These are phyloP conservation scores for Trichoderma gamsii DNA, from an alignment of 495 filamentous ascomycete species.

Conservation along the genomic window DNA sequence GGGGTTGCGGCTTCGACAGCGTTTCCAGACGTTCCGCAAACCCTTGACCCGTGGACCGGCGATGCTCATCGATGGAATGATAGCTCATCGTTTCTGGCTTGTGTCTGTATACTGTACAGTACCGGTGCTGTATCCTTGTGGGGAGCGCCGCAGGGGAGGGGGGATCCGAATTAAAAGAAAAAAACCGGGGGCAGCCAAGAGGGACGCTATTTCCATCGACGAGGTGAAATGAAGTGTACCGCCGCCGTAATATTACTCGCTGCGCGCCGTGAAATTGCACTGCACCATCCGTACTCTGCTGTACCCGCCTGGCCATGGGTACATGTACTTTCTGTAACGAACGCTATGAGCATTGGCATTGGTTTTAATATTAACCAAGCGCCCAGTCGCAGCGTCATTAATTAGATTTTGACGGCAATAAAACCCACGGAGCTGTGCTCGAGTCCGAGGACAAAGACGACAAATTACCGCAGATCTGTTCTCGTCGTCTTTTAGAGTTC, in stretches of 20 bases:
- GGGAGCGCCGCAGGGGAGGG: neutral
- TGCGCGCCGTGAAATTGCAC: neutral
- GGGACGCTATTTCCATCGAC: neutral
- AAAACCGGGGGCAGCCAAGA: neutral
- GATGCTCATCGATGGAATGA: neutral
- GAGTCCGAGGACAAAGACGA: neutral
- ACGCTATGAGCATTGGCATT: neutral
- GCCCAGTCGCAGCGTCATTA: too few relatives aligned
- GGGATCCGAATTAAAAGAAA: neutral
- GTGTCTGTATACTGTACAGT: too few relatives aligned
- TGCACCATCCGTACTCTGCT: neutral
- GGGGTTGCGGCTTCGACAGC: constrained; percentile 4
- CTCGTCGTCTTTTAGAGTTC: neutral
- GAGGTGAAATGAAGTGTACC: neutral
- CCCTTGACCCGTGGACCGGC: neutral
- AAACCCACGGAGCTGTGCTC: neutral
- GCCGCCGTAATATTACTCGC: neutral
- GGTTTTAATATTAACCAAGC: neutral
- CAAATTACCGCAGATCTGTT: neutral
- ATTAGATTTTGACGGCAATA: too few relatives aligned
- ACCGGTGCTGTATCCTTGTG: neutral
- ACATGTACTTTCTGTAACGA: neutral
- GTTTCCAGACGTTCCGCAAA: constrained; percentile 13
- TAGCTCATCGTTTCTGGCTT: neutral
- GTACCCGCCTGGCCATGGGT: neutral